phyloP scores from a whole-genome alignment of 2,329 filamentous ascomycete genomes.

The Colletotrichum kahawae region DNA sequence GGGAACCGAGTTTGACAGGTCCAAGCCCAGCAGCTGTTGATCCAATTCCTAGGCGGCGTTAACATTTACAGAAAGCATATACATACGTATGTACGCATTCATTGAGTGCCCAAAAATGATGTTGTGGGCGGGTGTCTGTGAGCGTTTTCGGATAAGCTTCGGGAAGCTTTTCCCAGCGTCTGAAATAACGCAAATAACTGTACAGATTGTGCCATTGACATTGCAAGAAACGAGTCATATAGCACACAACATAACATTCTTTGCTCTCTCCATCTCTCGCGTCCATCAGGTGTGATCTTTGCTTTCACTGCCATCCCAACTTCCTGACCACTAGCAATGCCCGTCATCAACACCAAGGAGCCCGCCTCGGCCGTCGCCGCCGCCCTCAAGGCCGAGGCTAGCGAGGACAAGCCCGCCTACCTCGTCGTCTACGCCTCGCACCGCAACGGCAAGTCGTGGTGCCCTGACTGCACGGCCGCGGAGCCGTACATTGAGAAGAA shows the following conservation, averaged over 20 bases:
- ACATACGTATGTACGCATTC: background rate
- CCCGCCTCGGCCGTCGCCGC: slow-evolving; percentile 7
- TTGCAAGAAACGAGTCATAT: background rate
- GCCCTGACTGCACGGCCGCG: slow-evolving; percentile 14
- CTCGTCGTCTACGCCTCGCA: slow-evolving; percentile 20
- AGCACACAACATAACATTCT: background rate
- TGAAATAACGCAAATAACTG: slow-evolving; percentile 14
- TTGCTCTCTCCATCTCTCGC: background rate
- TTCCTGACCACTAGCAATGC: background rate
- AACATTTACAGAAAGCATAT: background rate
- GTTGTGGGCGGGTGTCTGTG: background rate
- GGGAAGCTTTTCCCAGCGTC: background rate
- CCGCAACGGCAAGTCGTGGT: slow-evolving; percentile 16
- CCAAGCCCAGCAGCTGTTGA: background rate
- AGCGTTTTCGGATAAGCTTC: slow-evolving; percentile 14
- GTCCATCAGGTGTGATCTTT: background rate
- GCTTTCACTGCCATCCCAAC: background rate
- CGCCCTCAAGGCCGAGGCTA: slow-evolving; percentile 14
- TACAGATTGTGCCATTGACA: slow-evolving; percentile 8
- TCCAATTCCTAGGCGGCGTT: background rate
- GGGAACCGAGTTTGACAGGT: background rate
- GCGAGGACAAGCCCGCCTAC: slow-evolving; percentile 14
- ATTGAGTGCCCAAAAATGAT: background rate
- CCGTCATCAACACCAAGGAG: slow-evolving; percentile 15
- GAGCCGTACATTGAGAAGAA: slow-evolving; percentile 21